phyloP scores from a whole-genome alignment of 2,329 filamentous ascomycete genomes.

The Fonsecaea pugnacius region DNA sequence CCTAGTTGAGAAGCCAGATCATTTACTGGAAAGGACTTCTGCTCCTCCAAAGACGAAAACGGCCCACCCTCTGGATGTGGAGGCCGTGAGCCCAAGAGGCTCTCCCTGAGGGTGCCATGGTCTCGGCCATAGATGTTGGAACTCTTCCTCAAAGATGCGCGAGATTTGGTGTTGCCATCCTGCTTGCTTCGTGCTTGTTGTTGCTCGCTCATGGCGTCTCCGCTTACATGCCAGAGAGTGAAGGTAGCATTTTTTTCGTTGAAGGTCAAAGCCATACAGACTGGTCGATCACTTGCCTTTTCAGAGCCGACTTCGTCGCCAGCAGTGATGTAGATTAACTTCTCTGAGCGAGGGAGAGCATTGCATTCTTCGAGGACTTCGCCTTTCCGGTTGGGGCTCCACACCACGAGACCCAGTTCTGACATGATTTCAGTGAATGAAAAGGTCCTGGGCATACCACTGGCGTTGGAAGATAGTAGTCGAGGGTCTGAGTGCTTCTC shows the following conservation, averaged over 20 bases:
- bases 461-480: conserved; percentile 37
- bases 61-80: conserved; percentile 40
- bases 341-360: conserved; percentile 31
- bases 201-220: conserved; percentile 48
- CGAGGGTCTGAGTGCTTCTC: conserved; percentile 61
- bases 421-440: conserved; percentile 36
- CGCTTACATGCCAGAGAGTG: conserved; percentile 36
- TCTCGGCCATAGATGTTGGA: conserved; percentile 63
- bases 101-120: conserved; percentile 74
- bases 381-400: conserved; percentile 31
- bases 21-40: conserved; percentile 61
- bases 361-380: conserved; percentile 31
- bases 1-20: conserved; percentile 72
- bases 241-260: conserved; percentile 33
- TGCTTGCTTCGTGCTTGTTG: conserved; percentile 54
- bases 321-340: conserved; percentile 33
- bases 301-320: conserved; percentile 20
- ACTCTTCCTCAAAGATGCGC: conserved; percentile 59
- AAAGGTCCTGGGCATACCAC: conserved; percentile 35
- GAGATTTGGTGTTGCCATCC: conserved; percentile 31
- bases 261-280: conserved; percentile 33
- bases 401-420: conserved; percentile 36
- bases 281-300: not conserved
- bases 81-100: conserved; percentile 63
- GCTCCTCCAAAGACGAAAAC: conserved; percentile 45